Evolutionary conservation across 805 yeast species (phyloP), one percentile per base, ranked within the genome.

Genomic region (Debaryomyces tyrocola): DNA sequence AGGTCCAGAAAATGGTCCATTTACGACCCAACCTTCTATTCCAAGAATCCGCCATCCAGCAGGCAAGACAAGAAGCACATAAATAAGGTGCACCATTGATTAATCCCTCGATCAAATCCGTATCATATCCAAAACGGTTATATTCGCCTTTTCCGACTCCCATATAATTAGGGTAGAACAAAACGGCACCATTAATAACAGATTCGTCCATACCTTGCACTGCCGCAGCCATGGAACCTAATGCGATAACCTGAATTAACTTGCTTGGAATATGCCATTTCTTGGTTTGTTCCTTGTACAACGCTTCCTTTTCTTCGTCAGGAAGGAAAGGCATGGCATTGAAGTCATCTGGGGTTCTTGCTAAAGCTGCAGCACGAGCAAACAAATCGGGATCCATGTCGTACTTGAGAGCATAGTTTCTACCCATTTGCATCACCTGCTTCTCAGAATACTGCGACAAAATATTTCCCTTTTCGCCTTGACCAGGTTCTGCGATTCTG

Each of bases 131-230:
- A 31, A 6, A 6, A 31, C 14, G 17, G 39, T 74, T 70, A 59
- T 17, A 17, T 17, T 17, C 18, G 18, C 18, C 18, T 62, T 49
- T 3, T 47, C 45, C 18, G 48, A 14, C 70, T 2, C 83, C 84
- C 59, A 85, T 73, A 18, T 69, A 75, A 1, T 52, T 45, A 2
- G 87, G 87, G 60, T 82, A 85, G 51, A 75, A 79, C 20, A 83
- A 60, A 40, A 77, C 79, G 20, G 89, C 89, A 33, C 89, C 90
- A 51, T 84, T 83, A 48, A 82, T 69, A 8, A 83, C 88, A 6
- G 87, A 77, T 60, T 84, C 87, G 60, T 84, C 90, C 87, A 82
- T 82, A 44, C 90, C 90, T 59, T 84, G 90, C 36, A 83, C 86
- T 4, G 85, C 83, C 4, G 87, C 85, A 43, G 87, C 82, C 72